Evolutionary conservation across 441 rosid genomes (phyloP), one percentile per base, ranked within the genome.

Genomic region (Lepidium campestre): DNA sequence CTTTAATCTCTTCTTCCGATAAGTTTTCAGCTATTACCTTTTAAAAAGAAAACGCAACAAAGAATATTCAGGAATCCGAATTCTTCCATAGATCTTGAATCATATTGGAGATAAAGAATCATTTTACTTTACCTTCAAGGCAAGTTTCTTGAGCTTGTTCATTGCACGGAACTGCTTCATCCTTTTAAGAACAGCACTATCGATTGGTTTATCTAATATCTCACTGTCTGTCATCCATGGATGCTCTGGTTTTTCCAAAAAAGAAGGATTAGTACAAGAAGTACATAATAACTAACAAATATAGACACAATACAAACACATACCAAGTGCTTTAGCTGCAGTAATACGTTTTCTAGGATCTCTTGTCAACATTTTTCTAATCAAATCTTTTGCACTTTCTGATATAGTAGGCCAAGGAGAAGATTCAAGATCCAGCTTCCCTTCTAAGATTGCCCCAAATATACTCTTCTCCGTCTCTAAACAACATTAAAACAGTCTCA

Each of bases 131-230:
- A 89, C 96, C 92, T 81, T 91, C 49, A 89, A 71, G 35, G 97
- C 95, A 40, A 93, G 93, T 76, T 85, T 93, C 82, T 93, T 89
- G 49, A 93, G 68, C 81, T 93, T 93, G 80, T 93, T 93, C 93
- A 87, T 89, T 15, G 88, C 96, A 44, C 96, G 80, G 50, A 91
- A 87, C 72, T 91, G 95, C 80, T 78, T 93, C 83, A 93, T 75
- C 82, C 99, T 86, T 27, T 36, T 73, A 39, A 83, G 82, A 60
- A 93, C 99, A 46, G 90, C 99, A 35, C 90, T 89, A 62, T 88
- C 84, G 8, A 93, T 84, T 6, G 95, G 96, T 62, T 59, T 76
- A 56, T 86, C 95, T 8, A 95, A 83, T 18, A 81, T 82, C 48
- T 69, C 80, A 4, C 80, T 87, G n/a, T 79, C 89, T 57, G 63